Percentiles rank a stretch among this genome's conserved stretches.
Conservation (phyloP, 768 basidiomycete genomes). For the Serendipita sp. region DNA sequence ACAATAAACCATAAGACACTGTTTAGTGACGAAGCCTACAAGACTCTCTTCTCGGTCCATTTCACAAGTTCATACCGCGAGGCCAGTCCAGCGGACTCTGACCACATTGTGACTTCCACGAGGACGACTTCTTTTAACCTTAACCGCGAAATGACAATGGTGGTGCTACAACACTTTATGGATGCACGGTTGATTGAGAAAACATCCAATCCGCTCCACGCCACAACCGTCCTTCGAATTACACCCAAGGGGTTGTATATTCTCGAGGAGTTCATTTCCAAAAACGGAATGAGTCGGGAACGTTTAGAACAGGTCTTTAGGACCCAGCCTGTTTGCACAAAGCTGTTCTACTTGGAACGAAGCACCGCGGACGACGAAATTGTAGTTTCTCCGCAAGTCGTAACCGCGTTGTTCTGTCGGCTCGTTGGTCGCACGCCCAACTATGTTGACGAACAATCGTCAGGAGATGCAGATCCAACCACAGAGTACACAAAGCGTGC, state of each 20-base stretch:
- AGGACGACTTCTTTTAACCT: slow-evolving; percentile 99
- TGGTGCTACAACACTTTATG: slow-evolving; percentile 99
- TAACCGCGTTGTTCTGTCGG: slow-evolving; percentile 90
- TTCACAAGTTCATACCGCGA: slow-evolving; percentile 98
- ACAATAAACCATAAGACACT: too few species aligned
- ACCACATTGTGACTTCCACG: slow-evolving; percentile 95
- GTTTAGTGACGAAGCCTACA: slow-evolving; percentile 83
- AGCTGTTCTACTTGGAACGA: slow-evolving; percentile 91
- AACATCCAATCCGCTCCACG: slow-evolving; percentile 82
- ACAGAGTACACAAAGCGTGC: slow-evolving; percentile 66
- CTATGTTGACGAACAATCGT: slow-evolving; percentile 32
- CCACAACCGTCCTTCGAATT: slow-evolving; percentile 86
- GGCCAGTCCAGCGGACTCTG: slow-evolving; percentile 94
- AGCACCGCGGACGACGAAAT: slow-evolving; percentile 91
- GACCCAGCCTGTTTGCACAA: slow-evolving; percentile 91
- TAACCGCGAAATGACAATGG: slow-evolving; percentile 99
- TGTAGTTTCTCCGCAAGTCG: slow-evolving; percentile 83
- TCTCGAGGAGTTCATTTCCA: slow-evolving; percentile 97
- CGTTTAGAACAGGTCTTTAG: slow-evolving; percentile 80
- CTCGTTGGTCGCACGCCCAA: slow-evolving; percentile 84
- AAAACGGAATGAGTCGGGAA: slow-evolving; percentile 95
- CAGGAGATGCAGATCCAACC: slow-evolving; percentile 38
- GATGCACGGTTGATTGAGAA: slow-evolving; percentile 95
- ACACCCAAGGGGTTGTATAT: slow-evolving; percentile 98
- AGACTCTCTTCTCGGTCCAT: slow-evolving; percentile 86